phyloP scores from a whole-genome alignment of 2,329 filamentous ascomycete genomes.

The Xylaria sp. region DNA sequence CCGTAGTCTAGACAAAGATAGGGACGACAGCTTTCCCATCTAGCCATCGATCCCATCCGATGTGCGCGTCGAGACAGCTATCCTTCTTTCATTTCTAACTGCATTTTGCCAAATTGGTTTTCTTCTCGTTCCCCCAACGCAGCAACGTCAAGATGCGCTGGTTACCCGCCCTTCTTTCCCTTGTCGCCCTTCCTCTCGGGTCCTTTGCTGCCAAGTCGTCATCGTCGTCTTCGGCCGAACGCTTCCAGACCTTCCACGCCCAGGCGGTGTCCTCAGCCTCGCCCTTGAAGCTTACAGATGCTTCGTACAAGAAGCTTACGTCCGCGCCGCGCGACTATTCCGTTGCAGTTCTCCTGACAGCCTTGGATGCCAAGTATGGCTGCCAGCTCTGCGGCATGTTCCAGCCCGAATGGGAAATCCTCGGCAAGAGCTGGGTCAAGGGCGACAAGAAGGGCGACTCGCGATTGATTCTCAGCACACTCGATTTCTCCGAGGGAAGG shows the following conservation, averaged over 20 bases:
- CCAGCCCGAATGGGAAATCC: conserved; percentile 91
- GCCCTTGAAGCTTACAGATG: conserved; percentile 83
- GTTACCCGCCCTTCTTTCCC: conserved; percentile 70
- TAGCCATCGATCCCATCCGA: conserved; percentile 25
- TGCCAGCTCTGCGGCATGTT: conserved; percentile 91
- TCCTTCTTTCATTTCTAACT: conserved; percentile 22
- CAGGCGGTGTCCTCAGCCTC: conserved; percentile 72
- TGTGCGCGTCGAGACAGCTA: conserved; percentile 25
- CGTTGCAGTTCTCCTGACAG: conserved; percentile 85
- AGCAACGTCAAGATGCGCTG: conserved; percentile 71
- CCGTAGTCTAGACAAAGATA: neutral
- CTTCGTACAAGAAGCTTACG: conserved; percentile 79
- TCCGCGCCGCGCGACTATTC: conserved; percentile 84
- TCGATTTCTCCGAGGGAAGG: conserved; percentile 90
- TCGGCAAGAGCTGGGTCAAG: conserved; percentile 87
- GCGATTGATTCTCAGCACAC: conserved; percentile 79
- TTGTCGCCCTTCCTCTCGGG: conserved; percentile 67
- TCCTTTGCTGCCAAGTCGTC: conserved; percentile 73
- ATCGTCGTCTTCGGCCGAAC: conserved; percentile 63
- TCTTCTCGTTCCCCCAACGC: conserved; percentile 15
- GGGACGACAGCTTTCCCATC: conserved; percentile 11
- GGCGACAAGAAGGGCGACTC: conserved; percentile 81
- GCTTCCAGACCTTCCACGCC: conserved; percentile 76
- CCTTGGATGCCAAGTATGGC: conserved; percentile 82
- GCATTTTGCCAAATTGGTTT: conserved; percentile 30